Percentiles rank a stretch among this genome's conserved stretches.
phyloP scores from a whole-genome alignment of 805 yeast genomes.

The Candida maris region DNA sequence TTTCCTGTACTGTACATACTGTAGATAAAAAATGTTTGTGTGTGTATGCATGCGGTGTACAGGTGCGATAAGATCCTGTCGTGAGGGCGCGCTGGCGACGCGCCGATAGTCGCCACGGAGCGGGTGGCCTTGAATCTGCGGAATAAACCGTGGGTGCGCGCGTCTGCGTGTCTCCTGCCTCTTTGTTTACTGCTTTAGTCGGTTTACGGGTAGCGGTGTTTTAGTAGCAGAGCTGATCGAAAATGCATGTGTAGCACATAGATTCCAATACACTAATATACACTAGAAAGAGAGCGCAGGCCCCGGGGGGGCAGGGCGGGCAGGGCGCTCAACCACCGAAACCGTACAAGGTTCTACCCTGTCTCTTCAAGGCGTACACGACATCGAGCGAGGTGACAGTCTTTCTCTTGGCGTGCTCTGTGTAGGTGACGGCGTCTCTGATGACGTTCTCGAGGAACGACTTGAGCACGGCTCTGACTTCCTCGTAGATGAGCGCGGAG shows the following conservation, averaged over 20 bases:
- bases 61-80: too few relatives aligned
- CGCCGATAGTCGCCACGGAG: too few relatives aligned
- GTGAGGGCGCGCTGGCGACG: too few relatives aligned
- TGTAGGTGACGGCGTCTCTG: constrained; percentile 99
- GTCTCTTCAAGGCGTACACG: constrained; percentile 99
- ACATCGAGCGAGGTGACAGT: constrained; percentile 98
- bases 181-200: too few relatives aligned
- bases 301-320: neutral
- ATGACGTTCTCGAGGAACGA: constrained; percentile 95
- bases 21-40: too few relatives aligned
- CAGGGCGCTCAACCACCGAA: constrained; percentile 83
- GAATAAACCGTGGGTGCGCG: too few relatives aligned
- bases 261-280: constrained; percentile 3
- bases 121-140: too few relatives aligned
- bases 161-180: too few relatives aligned
- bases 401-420: constrained; percentile 99
- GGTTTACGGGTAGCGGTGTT: too few relatives aligned
- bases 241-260: neutral
- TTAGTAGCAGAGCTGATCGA: neutral
- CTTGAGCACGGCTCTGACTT: constrained; percentile 95
- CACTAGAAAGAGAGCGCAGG: constrained; percentile 1
- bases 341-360: constrained; percentile 99
- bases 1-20: too few relatives aligned
- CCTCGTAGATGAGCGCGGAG: constrained; percentile 97
- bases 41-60: too few relatives aligned